A percentile compares a stretch with the other conserved stretches of the same genome.
These are phyloP conservation scores for Orbilia javanica DNA, from an alignment of 2,329 filamentous ascomycete genomes.

Conservation along the genomic window DNA sequence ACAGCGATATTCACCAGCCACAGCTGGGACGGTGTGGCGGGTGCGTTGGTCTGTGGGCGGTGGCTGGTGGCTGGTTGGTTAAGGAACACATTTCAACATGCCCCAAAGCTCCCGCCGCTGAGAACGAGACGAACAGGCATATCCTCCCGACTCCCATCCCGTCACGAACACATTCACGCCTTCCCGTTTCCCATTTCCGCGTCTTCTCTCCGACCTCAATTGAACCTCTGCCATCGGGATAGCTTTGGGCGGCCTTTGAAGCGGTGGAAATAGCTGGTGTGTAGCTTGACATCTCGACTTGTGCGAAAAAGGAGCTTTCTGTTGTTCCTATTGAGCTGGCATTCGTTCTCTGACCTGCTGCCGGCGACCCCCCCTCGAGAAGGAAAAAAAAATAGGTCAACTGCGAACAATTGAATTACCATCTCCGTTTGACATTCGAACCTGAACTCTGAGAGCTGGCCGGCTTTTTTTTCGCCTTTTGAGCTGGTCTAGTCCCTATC, in stretches of 20 bases:
- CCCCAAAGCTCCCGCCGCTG: conserved; percentile 30
- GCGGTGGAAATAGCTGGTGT: conserved; percentile 39
- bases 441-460: conserved; percentile 15
- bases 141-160: conserved; percentile 29
- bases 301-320: conserved; percentile 44
- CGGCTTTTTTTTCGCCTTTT: not conserved
- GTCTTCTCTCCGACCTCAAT: conserved; percentile 41
- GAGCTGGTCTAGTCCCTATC: conserved; percentile 21
- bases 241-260: conserved; percentile 29
- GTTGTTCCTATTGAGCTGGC: conserved; percentile 49
- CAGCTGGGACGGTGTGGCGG: not conserved
- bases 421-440: not conserved
- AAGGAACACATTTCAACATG: conserved; percentile 59
- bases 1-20: conserved; percentile 25
- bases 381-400: conserved; percentile 17
- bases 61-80: conserved; percentile 37
- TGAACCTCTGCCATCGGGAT: conserved; percentile 17
- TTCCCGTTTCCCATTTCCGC: conserved; percentile 18
- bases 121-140: conserved; percentile 47
- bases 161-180: conserved; percentile 27
- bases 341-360: conserved; percentile 10
- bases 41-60: not conserved
- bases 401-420: conserved; percentile 40
- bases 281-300: conserved; percentile 30
- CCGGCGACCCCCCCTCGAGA: not conserved